These are phyloP conservation scores for Collybia mongolica DNA, from an alignment of 768 basidiomycete species.

Conservation along the genomic window DNA sequence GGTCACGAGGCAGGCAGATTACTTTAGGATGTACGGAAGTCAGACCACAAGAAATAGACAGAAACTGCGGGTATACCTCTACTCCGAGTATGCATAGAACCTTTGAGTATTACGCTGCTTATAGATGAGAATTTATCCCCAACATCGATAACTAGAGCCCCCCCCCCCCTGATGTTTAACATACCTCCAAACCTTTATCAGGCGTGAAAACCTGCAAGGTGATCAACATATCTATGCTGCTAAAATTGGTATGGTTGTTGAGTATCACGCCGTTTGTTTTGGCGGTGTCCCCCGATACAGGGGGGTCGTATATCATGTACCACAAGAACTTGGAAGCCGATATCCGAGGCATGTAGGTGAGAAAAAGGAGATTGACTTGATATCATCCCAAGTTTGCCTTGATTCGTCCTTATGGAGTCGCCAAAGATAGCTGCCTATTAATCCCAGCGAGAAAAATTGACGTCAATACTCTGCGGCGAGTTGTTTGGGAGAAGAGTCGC, in stretches of 20 bases:
- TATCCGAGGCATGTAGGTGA: background rate
- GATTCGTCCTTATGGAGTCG: conserved; percentile 21
- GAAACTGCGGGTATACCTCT: conserved; percentile 17
- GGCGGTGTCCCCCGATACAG: conserved; percentile 23
- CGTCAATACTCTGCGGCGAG: conserved; percentile 26
- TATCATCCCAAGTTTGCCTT: conserved; percentile 27
- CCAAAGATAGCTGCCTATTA: conserved; percentile 31
- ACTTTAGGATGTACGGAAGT: conserved; percentile 15
- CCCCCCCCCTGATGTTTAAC: conserved; percentile 28
- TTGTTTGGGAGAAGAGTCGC: conserved; percentile 12
- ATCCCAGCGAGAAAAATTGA: conserved; percentile 26
- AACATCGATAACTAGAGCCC: conserved; percentile 32
- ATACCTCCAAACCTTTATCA: conserved; percentile 32
- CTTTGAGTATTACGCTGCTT: conserved; percentile 31
- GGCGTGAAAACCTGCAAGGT: conserved; percentile 33
- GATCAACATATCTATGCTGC: conserved; percentile 20
- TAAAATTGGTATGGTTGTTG: conserved; percentile 34
- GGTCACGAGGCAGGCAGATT: conserved; percentile 30
- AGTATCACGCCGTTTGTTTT: conserved; percentile 35
- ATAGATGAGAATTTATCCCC: conserved; percentile 34
- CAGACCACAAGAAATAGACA: background rate
- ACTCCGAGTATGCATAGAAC: conserved; percentile 35
- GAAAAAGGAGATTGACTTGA: conserved; percentile 7
- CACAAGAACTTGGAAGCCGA: conserved; percentile 20
- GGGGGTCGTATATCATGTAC: conserved; percentile 35